Conservation (phyloP, 345 rosid genomes). For the Sonneratia alba region DNA sequence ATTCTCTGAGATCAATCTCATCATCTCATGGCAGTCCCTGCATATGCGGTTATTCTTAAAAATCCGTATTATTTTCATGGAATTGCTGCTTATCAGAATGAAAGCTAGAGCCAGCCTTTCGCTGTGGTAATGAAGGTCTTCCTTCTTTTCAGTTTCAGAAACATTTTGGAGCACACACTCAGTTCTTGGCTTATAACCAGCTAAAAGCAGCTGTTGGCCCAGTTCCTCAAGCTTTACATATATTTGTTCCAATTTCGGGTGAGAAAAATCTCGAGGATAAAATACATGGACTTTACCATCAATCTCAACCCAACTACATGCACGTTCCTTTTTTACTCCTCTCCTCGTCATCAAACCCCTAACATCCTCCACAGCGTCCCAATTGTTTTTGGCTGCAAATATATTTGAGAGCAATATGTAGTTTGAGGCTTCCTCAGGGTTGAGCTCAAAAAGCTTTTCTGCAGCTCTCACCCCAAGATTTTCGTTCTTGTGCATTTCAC, state of each 20-base stretch:
- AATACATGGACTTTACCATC: slow-evolving; percentile 6
- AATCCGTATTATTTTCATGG: slow-evolving; percentile 8
- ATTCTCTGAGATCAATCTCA: slow-evolving; percentile 6
- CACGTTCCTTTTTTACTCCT: slow-evolving; percentile 8
- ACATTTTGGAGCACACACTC: slow-evolving; percentile 8
- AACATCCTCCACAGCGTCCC: not conserved
- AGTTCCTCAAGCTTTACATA: slow-evolving; percentile 6
- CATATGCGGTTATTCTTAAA: slow-evolving; percentile 9
- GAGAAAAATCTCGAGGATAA: slow-evolving; percentile 7
- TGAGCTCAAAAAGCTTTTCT: slow-evolving; percentile 6
- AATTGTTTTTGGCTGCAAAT: not conserved
- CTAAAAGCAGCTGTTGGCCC: not conserved
- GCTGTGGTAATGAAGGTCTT: slow-evolving; percentile 8
- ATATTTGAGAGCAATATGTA: slow-evolving; percentile 6
- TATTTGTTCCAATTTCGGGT: slow-evolving; percentile 5
- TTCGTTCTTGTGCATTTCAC: slow-evolving; percentile 8
- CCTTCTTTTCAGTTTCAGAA: not conserved
- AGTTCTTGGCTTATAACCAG: slow-evolving; percentile 2
- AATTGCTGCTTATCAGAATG: not conserved
- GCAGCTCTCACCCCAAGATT: slow-evolving; percentile 7
- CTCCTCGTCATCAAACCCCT: slow-evolving; percentile 9
- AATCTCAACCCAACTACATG: slow-evolving; percentile 10
- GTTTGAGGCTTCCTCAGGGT: slow-evolving; percentile 11
- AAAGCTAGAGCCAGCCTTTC: slow-evolving; percentile 9
- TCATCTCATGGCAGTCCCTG: slow-evolving; percentile 10